Conservation (phyloP, 257 asterid genomes). For the Solanum rostratum region DNA sequence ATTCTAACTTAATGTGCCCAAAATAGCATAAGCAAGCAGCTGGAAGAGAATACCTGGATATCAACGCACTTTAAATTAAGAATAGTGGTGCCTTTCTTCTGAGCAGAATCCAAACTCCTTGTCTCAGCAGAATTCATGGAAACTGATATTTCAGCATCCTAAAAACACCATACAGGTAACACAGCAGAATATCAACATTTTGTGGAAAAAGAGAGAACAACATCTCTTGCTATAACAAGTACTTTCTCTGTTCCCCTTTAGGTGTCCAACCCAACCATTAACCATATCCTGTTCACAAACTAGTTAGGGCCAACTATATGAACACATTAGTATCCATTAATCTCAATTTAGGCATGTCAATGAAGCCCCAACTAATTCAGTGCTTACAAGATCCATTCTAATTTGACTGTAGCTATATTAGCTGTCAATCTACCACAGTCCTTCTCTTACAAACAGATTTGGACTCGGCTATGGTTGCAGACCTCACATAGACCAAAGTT, state of each 20-base stretch:
- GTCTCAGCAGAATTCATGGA: constrained; percentile 68
- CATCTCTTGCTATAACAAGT: not conserved
- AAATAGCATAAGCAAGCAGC: not conserved
- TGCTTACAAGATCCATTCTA: not conserved
- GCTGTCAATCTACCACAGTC: not conserved
- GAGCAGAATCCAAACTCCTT: constrained; percentile 84
- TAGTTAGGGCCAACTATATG: not conserved
- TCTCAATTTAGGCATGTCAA: not conserved
- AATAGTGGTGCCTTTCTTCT: constrained; percentile 80
- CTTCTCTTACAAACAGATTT: not conserved
- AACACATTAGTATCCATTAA: not conserved
- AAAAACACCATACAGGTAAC: not conserved
- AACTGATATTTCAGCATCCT: constrained; percentile 92
- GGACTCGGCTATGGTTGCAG: not conserved
- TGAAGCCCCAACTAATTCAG: not conserved
- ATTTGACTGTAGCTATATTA: not conserved
- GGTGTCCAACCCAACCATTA: not conserved
- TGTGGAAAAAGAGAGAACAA: not conserved
- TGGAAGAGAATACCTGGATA: constrained; percentile 52
- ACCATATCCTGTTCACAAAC: not conserved
- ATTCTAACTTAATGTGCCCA: not conserved
- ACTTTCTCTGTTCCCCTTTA: not conserved
- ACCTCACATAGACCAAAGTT: not conserved
- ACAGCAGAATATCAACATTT: not conserved
- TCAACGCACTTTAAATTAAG: constrained; percentile 90